Evolutionary conservation across 805 yeast species (phyloP), one percentile per base, ranked within the genome.

Genomic region (Candida alai): DNA sequence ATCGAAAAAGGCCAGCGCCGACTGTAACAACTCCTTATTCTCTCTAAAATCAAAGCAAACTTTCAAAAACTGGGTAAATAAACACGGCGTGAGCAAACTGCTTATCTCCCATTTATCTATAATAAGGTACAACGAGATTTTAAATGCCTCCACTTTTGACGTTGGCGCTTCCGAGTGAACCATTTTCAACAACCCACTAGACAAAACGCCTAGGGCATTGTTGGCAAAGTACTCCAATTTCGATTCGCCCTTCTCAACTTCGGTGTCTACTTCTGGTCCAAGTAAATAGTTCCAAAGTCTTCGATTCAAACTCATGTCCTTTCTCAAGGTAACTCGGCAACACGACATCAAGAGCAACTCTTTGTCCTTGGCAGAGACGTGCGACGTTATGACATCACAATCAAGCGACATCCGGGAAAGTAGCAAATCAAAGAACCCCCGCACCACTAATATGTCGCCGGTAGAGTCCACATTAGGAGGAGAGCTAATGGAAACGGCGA

Each of bases 61-160:
- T 34, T 58, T 44, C 31, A 93, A 56, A 3, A 85, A 64, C 0
- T 94, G 90, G 1, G 76, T 58, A 28, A 93, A 74, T 6, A 89
- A 55, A 17, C 64, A 58, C 0, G 96, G 94, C 1, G 88, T 77
- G 1, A 90, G 63, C 10, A 73, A 54, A 8, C 80, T 76, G 9
- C 96, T 94, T 26, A 93, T 79, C 56, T 93, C 98, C 97, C 97
- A 93, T 41, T 87, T 76, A 51, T 93, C 97, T 79, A 89, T 75
- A 3, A 89, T 68, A 1, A 93, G 76, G 4, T 65, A 49, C 12
- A 80, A 61, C 2, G 86, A 70, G 5, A 90, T 79, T 32, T 70
- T 75, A 47, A 78, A 78, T 0, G 84, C 78, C 15, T 67, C 72
- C 2, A 75, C 60, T 19, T 62, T 62, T 36, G 56, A 68, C 11